phyloP scores from a whole-genome alignment of 2,329 filamentous ascomycete genomes.

The Phyllosticta citrichinensis region DNA sequence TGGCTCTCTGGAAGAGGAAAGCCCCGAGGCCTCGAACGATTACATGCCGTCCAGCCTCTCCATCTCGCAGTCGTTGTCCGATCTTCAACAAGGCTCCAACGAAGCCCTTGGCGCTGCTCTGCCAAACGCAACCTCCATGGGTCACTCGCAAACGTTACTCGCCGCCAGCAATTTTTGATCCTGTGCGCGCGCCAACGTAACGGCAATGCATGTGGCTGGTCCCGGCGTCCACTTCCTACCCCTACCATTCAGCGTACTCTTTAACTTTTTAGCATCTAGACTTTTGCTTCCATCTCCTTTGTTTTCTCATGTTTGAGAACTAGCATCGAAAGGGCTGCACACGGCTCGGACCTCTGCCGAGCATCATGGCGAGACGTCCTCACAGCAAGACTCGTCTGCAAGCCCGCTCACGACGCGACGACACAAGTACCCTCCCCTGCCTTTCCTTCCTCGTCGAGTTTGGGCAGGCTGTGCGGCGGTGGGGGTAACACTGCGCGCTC shows the following conservation, averaged over 20 bases:
- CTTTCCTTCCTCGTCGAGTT: not conserved
- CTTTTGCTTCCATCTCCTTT: conserved; percentile 1
- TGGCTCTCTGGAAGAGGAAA: conserved; percentile 70
- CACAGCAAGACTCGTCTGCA: not conserved
- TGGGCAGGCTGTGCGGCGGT: not conserved
- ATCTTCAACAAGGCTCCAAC: conserved; percentile 16
- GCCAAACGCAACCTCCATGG: conserved; percentile 28
- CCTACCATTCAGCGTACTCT: conserved; percentile 2
- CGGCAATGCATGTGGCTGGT: conserved; percentile 6
- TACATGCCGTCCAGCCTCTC: conserved; percentile 39
- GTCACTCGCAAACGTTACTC: conserved; percentile 33
- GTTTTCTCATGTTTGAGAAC: not conserved
- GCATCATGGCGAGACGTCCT: not conserved
- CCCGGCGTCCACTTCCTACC: conserved; percentile 2
- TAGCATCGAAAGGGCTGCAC: conserved; percentile 4
- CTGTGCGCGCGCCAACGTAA: not conserved
- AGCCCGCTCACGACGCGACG: conserved; percentile 8
- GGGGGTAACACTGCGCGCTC: not conserved
- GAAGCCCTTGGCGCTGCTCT: conserved; percentile 13
- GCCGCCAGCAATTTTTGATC: conserved; percentile 34
- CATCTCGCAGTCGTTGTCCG: conserved; percentile 23
- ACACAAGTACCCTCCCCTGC: conserved; percentile 3
- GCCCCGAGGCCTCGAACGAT: conserved; percentile 59
- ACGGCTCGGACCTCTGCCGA: not conserved
- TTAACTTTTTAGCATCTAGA: conserved; percentile 10